Conservation (phyloP, 495 filamentous ascomycete genomes). For the Ramalina intermedia region DNA sequence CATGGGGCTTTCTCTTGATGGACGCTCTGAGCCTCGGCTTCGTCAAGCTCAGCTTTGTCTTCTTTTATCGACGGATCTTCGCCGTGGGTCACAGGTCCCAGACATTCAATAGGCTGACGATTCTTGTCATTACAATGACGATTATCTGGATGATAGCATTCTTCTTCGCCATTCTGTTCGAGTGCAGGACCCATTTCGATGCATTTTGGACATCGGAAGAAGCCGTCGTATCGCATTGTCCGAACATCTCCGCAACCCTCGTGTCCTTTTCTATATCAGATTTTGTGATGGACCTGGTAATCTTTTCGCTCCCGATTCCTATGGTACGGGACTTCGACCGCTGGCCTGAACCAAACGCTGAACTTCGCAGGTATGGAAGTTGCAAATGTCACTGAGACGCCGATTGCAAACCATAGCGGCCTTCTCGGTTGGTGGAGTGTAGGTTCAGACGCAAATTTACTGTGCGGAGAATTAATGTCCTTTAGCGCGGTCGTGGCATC, state of each 20-base stretch:
- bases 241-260: background rate
- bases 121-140: background rate
- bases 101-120: too few species aligned
- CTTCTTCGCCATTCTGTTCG: slow-evolving; percentile 7
- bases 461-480: too few species aligned
- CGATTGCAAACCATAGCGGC: background rate
- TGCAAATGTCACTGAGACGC: slow-evolving; percentile 1
- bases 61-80: background rate
- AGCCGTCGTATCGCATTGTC: background rate
- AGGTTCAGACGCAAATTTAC: too few species aligned
- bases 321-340: background rate
- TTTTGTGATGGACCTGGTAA: slow-evolving; percentile 1
- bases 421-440: slow-evolving; percentile 2
- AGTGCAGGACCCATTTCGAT: background rate
- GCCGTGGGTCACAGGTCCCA: background rate
- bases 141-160: background rate
- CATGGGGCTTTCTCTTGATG: background rate
- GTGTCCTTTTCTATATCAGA: background rate
- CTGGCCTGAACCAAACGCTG: background rate
- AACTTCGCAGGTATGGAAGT: background rate
- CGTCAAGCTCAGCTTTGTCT: background rate
- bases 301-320: slow-evolving; percentile 1
- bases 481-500: background rate
- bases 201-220: background rate
- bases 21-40: background rate